Conservation (phyloP, 2,329 filamentous ascomycete genomes). For the Aspergillus versicolor region DNA sequence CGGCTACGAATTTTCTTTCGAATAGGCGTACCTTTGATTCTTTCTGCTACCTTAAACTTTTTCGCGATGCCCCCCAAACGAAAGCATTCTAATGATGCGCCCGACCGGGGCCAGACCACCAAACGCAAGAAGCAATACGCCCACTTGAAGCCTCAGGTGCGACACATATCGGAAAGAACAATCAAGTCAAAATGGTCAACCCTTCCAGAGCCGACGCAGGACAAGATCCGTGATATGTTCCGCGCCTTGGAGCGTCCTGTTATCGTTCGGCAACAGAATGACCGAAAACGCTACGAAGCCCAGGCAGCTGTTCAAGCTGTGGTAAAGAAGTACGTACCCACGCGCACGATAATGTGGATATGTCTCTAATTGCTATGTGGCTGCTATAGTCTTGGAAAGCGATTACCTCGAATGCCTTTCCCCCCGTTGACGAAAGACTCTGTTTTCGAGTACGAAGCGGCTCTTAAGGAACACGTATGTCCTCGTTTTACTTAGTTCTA, state of each 20-base stretch:
- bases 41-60: background rate
- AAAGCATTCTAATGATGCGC: conserved; percentile 27
- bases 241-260: conserved; percentile 43
- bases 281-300: conserved; percentile 43
- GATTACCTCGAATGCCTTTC: conserved; percentile 48
- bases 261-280: conserved; percentile 43
- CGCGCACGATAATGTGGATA: too few relatives aligned
- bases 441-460: conserved; percentile 45
- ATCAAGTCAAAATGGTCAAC: conserved; percentile 49
- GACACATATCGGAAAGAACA: conserved; percentile 42
- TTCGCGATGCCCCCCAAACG: conserved; percentile 23
- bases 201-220: conserved; percentile 43
- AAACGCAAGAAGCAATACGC: conserved; percentile 33
- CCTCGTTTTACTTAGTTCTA: background rate
- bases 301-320: conserved; percentile 42
- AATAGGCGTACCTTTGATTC: background rate
- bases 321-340: conserved; percentile 40
- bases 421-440: conserved; percentile 43
- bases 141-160: conserved; percentile 41
- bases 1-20: background rate
- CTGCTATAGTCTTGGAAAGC: conserved; percentile 34
- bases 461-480: conserved; percentile 44
- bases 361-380: background rate
- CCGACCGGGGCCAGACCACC: conserved; percentile 16
- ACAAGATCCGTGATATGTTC: conserved; percentile 44